phyloP scores from a whole-genome alignment of 2,329 filamentous ascomycete genomes.

The Fusarium zealandicum region DNA sequence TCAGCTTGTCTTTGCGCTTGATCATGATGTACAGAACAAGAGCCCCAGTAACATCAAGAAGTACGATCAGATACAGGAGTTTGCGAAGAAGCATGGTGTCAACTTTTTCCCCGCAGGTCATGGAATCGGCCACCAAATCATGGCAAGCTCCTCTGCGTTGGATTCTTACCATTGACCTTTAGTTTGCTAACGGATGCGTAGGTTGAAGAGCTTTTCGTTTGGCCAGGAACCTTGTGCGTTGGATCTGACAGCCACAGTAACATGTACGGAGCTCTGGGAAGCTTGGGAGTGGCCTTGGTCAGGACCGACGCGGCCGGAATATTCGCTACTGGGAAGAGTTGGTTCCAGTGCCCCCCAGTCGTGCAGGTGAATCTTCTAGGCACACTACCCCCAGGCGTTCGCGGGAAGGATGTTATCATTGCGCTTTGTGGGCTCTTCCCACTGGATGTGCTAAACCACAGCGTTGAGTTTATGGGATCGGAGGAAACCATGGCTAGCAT shows the following conservation, averaged over 20 bases:
- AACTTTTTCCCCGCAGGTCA: constrained; percentile 78
- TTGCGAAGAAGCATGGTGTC: constrained; percentile 78
- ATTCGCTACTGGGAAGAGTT: constrained; percentile 75
- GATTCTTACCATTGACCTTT: background rate
- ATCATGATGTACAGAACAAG: constrained; percentile 82
- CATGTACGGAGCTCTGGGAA: constrained; percentile 81
- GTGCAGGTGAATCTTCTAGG: constrained; percentile 80
- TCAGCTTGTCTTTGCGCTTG: constrained; percentile 72
- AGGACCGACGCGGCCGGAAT: constrained; percentile 84
- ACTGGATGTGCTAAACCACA: constrained; percentile 90
- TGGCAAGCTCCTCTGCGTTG: too few species aligned
- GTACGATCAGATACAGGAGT: constrained; percentile 80
- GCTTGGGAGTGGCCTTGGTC: constrained; percentile 79
- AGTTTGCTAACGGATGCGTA: background rate
- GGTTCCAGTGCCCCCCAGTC: constrained; percentile 86
- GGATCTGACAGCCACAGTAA: constrained; percentile 80
- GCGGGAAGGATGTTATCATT: constrained; percentile 46
- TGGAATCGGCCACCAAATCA: constrained; percentile 88
- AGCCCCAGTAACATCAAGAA: constrained; percentile 82
- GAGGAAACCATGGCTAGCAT: constrained; percentile 72
- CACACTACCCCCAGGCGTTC: constrained; percentile 76
- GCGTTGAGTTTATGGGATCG: constrained; percentile 82
- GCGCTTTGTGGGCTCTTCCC: constrained; percentile 73
- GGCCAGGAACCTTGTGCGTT: constrained; percentile 83
- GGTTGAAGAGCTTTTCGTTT: constrained; percentile 71